Evolutionary conservation across 441 rosid species (phyloP).

Genomic region (Raphanus hybrid): DNA sequence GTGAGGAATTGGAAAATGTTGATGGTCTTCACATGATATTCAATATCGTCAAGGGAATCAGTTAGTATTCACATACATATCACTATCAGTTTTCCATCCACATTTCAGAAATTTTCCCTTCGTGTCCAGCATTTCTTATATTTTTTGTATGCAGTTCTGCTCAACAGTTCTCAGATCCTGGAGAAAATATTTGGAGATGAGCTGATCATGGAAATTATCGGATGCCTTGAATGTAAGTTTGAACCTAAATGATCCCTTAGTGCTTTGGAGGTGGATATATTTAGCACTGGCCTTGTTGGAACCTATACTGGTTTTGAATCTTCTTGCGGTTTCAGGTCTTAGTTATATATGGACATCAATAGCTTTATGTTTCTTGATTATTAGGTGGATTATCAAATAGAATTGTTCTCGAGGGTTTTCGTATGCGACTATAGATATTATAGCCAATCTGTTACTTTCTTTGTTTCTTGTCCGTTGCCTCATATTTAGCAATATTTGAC

Average conservation of each 20-base stretch:
- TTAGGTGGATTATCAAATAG: slow-evolving; percentile 24
- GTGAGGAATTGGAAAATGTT: slow-evolving; percentile 87
- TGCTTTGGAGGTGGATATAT: slow-evolving; percentile 14
- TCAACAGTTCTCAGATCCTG: slow-evolving; percentile 88
- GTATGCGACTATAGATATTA: neutral
- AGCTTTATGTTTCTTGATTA: slow-evolving; percentile 19
- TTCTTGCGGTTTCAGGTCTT: slow-evolving; percentile 30
- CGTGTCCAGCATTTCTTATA: slow-evolving; percentile 36
- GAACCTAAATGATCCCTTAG: slow-evolving; percentile 20
- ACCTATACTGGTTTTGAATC: slow-evolving; percentile 1
- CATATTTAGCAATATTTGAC: slow-evolving; percentile 24
- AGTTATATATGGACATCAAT: slow-evolving; percentile 11
- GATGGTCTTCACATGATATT: slow-evolving; percentile 96
- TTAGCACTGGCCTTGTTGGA: slow-evolving; percentile 21
- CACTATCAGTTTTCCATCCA: slow-evolving; percentile 26
- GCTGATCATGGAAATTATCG: slow-evolving; percentile 90
- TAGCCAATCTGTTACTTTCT: slow-evolving; percentile 28
- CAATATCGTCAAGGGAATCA: slow-evolving; percentile 92
- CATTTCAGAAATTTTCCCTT: slow-evolving; percentile 1
- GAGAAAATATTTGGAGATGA: slow-evolving; percentile 97
- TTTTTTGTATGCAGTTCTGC: slow-evolving; percentile 69
- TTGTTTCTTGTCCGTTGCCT: slow-evolving; percentile 15
- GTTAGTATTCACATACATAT: slow-evolving; percentile 54
- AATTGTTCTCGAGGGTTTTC: slow-evolving; percentile 20
- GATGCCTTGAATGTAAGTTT: slow-evolving; percentile 96